Conservation (phyloP, 192 early-diverging fungal species). For the Gaertneriomyces semiglobifer region DNA sequence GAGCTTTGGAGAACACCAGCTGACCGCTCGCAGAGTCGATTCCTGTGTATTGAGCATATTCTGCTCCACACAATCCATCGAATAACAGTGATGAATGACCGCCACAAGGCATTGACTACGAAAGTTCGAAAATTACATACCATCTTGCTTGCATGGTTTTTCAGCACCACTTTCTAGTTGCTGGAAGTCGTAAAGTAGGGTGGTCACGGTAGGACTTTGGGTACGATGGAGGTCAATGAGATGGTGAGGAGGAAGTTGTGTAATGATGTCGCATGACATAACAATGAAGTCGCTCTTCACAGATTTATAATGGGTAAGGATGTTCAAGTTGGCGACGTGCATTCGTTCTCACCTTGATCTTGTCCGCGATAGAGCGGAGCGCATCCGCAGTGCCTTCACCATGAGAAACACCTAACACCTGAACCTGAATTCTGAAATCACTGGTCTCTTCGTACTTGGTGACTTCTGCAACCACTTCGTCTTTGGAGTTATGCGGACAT, state of each 20-base stretch:
- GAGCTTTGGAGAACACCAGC: slow-evolving; percentile 39
- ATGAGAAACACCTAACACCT: slow-evolving; percentile 50
- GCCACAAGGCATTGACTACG: neutral
- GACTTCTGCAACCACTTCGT: slow-evolving; percentile 67
- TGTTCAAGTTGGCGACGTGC: no score
- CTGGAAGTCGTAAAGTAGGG: slow-evolving; percentile 77
- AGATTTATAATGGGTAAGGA: no score
- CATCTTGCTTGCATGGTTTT: slow-evolving; percentile 39
- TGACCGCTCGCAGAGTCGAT: slow-evolving; percentile 42
- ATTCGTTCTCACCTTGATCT: slow-evolving; percentile 66
- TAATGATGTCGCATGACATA: slow-evolving; percentile 84
- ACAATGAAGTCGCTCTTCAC: slow-evolving; percentile 80
- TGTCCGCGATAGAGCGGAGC: slow-evolving; percentile 70
- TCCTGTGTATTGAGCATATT: slow-evolving; percentile 42
- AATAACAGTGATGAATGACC: no score
- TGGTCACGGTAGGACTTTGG: slow-evolving; percentile 72
- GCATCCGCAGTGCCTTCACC: slow-evolving; percentile 75
- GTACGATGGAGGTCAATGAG: slow-evolving; percentile 82
- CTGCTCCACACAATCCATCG: slow-evolving; percentile 13
- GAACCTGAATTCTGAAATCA: slow-evolving; percentile 50
- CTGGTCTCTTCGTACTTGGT: slow-evolving; percentile 60
- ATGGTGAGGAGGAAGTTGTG: slow-evolving; percentile 76
- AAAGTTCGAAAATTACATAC: slow-evolving; percentile 13
- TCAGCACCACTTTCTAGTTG: slow-evolving; percentile 69
- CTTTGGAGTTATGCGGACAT: slow-evolving; percentile 47